These are phyloP conservation scores for Halenospora varia DNA, from an alignment of 495 filamentous ascomycete species.

Conservation along the genomic window DNA sequence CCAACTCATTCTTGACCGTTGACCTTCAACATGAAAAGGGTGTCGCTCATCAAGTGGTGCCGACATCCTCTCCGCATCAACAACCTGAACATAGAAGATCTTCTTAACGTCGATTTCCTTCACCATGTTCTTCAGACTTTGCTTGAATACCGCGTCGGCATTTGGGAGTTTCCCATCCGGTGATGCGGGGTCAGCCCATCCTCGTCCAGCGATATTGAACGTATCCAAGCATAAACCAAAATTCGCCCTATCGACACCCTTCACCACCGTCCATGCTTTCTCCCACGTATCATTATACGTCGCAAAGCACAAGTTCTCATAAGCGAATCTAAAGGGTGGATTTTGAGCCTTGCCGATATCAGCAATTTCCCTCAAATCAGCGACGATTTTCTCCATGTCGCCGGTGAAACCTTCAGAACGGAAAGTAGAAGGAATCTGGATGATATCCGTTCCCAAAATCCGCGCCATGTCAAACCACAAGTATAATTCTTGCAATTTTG, in stretches of 20 bases:
- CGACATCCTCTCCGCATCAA: slow-evolving; percentile 64
- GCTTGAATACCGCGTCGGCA: slow-evolving; percentile 53
- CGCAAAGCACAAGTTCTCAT: slow-evolving; percentile 85
- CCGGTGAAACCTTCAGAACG: slow-evolving; percentile 52
- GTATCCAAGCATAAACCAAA: slow-evolving; percentile 83
- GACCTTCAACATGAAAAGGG: slow-evolving; percentile 56
- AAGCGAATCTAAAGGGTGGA: slow-evolving; percentile 60
- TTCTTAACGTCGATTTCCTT: slow-evolving; percentile 57
- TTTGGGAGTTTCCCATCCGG: slow-evolving; percentile 48
- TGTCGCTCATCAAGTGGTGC: slow-evolving; percentile 59
- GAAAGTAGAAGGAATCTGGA: slow-evolving; percentile 79
- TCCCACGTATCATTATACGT: slow-evolving; percentile 67
- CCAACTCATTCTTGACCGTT: slow-evolving; percentile 76
- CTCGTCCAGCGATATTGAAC: slow-evolving; percentile 73
- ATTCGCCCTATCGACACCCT: slow-evolving; percentile 58
- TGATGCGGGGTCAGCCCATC: slow-evolving; percentile 70
- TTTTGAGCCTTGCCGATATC: slow-evolving; percentile 55
- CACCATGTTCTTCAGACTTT: slow-evolving; percentile 54
- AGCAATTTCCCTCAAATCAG: slow-evolving; percentile 60
- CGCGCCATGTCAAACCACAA: slow-evolving; percentile 75
- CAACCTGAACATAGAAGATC: slow-evolving; percentile 77
- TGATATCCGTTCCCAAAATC: slow-evolving; percentile 62
- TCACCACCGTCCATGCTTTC: slow-evolving; percentile 64
- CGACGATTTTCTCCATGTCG: slow-evolving; percentile 44
- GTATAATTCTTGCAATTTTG: slow-evolving; percentile 57